These are phyloP conservation scores for Lipomyces oligophaga DNA, from an alignment of 805 yeast species.

Conservation along the genomic window DNA sequence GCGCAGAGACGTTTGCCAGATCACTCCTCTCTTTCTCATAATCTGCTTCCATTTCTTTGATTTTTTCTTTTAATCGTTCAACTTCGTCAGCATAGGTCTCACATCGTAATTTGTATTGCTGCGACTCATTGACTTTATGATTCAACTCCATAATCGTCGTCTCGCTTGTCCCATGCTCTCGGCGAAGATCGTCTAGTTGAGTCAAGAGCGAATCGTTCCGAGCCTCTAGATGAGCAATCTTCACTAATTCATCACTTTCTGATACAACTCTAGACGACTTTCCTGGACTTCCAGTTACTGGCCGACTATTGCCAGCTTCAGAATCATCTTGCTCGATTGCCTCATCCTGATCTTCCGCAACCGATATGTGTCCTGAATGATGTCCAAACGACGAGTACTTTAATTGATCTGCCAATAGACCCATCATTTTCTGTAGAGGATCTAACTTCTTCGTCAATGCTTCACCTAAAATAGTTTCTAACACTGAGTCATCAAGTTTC, in stretches of 20 bases:
- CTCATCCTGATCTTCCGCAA: slow-evolving; percentile 22
- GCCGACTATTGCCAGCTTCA: neutral
- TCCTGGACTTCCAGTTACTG: neutral
- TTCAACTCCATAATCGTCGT: slow-evolving; percentile 10
- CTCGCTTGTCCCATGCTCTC: slow-evolving; percentile 11
- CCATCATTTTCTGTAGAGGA: slow-evolving; percentile 20
- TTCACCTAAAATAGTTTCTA: slow-evolving; percentile 13
- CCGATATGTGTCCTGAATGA: slow-evolving; percentile 6
- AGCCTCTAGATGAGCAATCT: slow-evolving; percentile 2
- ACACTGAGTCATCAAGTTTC: slow-evolving; percentile 4
- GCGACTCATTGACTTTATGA: slow-evolving; percentile 12
- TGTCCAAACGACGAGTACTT: slow-evolving; percentile 2
- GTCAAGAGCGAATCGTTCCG: slow-evolving; percentile 7
- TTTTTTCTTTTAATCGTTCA: slow-evolving; percentile 1
- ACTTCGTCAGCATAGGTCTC: slow-evolving; percentile 15
- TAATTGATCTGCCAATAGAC: slow-evolving; percentile 21
- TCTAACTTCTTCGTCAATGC: slow-evolving; percentile 19
- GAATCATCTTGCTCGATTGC: slow-evolving; percentile 1
- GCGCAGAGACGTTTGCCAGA: slow-evolving; percentile 1
- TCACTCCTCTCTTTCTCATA: slow-evolving; percentile 15
- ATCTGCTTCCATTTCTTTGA: neutral
- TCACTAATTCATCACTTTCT: slow-evolving; percentile 1
- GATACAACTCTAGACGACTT: neutral
- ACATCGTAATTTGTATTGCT: slow-evolving; percentile 7
- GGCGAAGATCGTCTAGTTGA: slow-evolving; percentile 17